Percentiles rank a stretch among this genome's conserved stretches.
These are phyloP conservation scores for Diaporthe australafricana DNA, from an alignment of 2,329 filamentous ascomycete genomes.

Conservation along the genomic window DNA sequence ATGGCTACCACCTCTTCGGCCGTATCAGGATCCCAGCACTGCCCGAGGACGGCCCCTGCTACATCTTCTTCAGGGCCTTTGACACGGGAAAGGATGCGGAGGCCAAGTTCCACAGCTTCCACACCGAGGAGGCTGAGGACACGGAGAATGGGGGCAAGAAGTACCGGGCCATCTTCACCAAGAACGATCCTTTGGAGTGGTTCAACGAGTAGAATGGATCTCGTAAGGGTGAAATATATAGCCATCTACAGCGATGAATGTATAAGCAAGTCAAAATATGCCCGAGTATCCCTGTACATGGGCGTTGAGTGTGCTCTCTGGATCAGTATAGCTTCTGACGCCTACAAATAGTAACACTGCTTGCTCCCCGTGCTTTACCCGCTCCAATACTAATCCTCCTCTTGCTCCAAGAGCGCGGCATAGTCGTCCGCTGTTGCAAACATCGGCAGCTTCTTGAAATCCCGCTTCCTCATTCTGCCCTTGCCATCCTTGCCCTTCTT, in stretches of 20 bases:
- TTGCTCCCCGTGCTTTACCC: background rate
- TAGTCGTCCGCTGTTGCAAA: slow-evolving; percentile 97
- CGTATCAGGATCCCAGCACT: slow-evolving; percentile 59
- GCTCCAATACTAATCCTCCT: slow-evolving; percentile 64
- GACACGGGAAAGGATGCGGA: slow-evolving; percentile 52
- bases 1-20: slow-evolving; percentile 62
- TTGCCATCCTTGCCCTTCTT: slow-evolving; percentile 45
- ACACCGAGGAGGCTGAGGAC: slow-evolving; percentile 58
- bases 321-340: background rate
- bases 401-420: slow-evolving; percentile 81
- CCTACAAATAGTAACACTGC: background rate
- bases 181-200: slow-evolving; percentile 63
- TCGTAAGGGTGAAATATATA: background rate
- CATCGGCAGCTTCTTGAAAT: slow-evolving; percentile 88
- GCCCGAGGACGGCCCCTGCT: slow-evolving; percentile 51
- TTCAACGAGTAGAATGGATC: slow-evolving; percentile 57
- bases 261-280: background rate
- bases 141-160: slow-evolving; percentile 52
- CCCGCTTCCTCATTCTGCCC: slow-evolving; percentile 76
- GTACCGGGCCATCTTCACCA: slow-evolving; percentile 59
- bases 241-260: slow-evolving; percentile 1
- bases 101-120: slow-evolving; percentile 59
- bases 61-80: slow-evolving; percentile 62
- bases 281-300: background rate
- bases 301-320: background rate